Base-by-base conservation (phyloP, 371 early-diverging fungal species). In the Mortierella sp. region DNA sequence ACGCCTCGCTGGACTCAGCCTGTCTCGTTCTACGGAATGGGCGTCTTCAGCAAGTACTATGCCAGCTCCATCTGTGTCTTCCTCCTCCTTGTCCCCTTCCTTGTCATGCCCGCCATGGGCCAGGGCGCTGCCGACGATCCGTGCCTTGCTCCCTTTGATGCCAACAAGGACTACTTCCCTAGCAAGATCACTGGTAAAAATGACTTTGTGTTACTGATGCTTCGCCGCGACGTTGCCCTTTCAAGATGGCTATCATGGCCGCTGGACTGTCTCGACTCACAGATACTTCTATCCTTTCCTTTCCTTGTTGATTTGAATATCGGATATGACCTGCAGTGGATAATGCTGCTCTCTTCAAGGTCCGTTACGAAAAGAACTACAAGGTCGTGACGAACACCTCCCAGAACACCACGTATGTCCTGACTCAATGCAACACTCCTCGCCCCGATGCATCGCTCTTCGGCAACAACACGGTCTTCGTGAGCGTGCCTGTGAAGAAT, bases 341-440 rank as follows among this genome's bases (percentile, higher is more conserved):
- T 21, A 71, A 82, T 18, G 85, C 80, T 43, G 79, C 63, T 53
- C 72, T 76, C 60, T 88, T 88, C 74, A 66, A 81, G 12, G 82
- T 91, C 56, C 76, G 84, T 44, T 91, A 91, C 71, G 72, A 83
- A 67, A 88, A 88, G 66, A 84, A 83, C 62, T 90, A 90, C 81
- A 53, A 53, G 53, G 53, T 53, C 53, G 19, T 53, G 21, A 53
- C 53, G 37, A 37, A 37, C 37, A 37, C 37, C 23, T 2, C 1
- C 21, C 11, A 26, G 12, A 26, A 12, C 53, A 53, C 53, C 26
- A 53, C 53, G 21, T 53, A 19, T 23, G 53, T 83, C 2, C 83
- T 92, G 64, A 88, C 88, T 65, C 91, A 90, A 73, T 89, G 92
- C 70, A 90, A 92, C 51, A 83, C 91, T 25, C 81, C 82, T 30